These are phyloP conservation scores for Flaveria ramosissima DNA, from an alignment of 129 eudicot genomes.

Conservation along the genomic window DNA sequence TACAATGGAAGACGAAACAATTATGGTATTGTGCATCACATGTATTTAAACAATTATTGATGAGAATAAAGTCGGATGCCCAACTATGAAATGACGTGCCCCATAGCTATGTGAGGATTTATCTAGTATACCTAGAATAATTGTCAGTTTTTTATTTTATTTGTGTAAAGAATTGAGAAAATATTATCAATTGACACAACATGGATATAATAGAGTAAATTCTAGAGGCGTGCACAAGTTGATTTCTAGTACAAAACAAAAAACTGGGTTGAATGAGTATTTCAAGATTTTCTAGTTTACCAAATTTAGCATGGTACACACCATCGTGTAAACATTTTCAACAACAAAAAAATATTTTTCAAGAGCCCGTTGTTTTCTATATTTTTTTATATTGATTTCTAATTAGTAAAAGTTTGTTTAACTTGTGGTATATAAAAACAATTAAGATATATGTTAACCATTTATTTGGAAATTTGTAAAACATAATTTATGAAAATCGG, in stretches of 20 bases:
- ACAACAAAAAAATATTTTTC: not conserved
- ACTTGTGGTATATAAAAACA: not conserved
- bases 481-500: too few relatives aligned
- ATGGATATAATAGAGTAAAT: not conserved
- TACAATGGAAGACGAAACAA: too few relatives aligned
- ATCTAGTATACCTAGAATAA: not conserved
- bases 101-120: not conserved
- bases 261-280: not conserved
- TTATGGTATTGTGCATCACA: not conserved
- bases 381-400: not conserved
- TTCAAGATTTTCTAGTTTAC: not conserved
- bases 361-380: not conserved
- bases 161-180: not conserved
- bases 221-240: not conserved
- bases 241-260: not conserved
- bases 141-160: not conserved
- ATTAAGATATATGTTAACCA: not conserved
- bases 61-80: too few relatives aligned
- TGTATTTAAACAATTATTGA: not conserved
- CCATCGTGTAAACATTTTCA: not conserved
- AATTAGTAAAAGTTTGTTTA: not conserved
- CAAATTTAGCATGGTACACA: not conserved
- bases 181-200: not conserved
- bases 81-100: not conserved
- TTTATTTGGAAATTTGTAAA: too few relatives aligned